These are phyloP conservation scores for Nicotiana noctiflora DNA, from an alignment of 257 asterid genomes.

Conservation along the genomic window DNA sequence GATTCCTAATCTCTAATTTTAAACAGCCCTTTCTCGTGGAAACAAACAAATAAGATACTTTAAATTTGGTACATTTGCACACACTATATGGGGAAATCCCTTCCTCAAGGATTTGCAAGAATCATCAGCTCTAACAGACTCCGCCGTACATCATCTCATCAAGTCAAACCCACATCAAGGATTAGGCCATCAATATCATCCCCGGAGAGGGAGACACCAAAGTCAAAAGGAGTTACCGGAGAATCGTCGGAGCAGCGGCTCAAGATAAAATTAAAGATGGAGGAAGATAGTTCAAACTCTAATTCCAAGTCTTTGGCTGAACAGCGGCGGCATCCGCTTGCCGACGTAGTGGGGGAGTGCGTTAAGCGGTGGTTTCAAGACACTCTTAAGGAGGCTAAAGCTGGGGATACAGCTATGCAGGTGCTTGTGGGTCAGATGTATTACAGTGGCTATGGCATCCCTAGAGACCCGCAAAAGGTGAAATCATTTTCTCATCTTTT, in stretches of 20 bases:
- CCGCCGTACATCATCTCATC: too few relatives aligned
- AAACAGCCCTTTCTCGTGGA: too few relatives aligned
- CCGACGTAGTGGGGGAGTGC: slow-evolving; percentile 85
- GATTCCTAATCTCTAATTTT: too few relatives aligned
- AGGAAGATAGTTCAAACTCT: slow-evolving; percentile 33
- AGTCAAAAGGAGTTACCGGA: background rate
- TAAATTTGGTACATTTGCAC: too few relatives aligned
- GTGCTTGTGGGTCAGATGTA: slow-evolving; percentile 99
- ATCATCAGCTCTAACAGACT: too few relatives aligned
- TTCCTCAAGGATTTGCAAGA: too few relatives aligned
- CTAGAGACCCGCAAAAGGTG: slow-evolving; percentile 62
- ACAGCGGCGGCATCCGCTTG: slow-evolving; percentile 45
- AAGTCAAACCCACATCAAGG: too few relatives aligned
- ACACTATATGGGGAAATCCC: too few relatives aligned
- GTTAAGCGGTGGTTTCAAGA: slow-evolving; percentile 90
- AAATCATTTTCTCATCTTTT: background rate
- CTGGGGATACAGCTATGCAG: slow-evolving; percentile 79
- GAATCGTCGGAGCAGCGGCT: slow-evolving; percentile 14
- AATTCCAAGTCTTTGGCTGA: slow-evolving; percentile 12
- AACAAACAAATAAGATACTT: too few relatives aligned
- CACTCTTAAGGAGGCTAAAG: slow-evolving; percentile 82
- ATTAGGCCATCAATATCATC: too few relatives aligned
- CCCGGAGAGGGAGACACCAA: too few relatives aligned
- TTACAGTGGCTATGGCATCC: slow-evolving; percentile 73
- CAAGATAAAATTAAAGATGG: slow-evolving; percentile 30